Evolutionary conservation across 495 filamentous ascomycete species (phyloP).

Genomic region (Venustampulla echinocandica): DNA sequence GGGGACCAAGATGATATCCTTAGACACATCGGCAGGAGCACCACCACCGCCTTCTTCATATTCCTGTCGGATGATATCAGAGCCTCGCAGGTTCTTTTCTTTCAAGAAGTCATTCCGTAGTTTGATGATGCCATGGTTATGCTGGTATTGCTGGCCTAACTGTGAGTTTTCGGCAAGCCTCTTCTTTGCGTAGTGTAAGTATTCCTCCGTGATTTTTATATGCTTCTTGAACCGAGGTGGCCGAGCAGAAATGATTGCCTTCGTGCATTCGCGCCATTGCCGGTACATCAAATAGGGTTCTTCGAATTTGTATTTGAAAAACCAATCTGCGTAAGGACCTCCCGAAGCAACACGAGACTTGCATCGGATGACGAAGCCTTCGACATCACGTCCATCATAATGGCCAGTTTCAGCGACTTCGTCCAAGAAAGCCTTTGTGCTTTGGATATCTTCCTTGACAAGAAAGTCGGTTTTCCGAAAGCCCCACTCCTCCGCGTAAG

Average conservation of each 20-base stretch:
- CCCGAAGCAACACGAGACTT: slow-evolving; percentile 41
- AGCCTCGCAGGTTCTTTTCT: slow-evolving; percentile 71
- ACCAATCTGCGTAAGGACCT: slow-evolving; percentile 61
- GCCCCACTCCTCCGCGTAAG: slow-evolving; percentile 88
- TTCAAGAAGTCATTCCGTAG: slow-evolving; percentile 80
- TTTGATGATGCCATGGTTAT: slow-evolving; percentile 93
- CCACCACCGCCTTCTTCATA: slow-evolving; percentile 31
- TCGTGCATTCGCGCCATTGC: slow-evolving; percentile 97
- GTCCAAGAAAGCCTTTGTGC: slow-evolving; percentile 73
- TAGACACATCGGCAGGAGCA: slow-evolving; percentile 35
- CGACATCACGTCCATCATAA: slow-evolving; percentile 84
- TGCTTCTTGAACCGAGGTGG: slow-evolving; percentile 77
- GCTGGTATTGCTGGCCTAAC: slow-evolving; percentile 56
- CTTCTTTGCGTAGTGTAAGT: slow-evolving; percentile 69
- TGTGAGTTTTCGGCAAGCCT: slow-evolving; percentile 57
- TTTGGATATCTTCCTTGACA: slow-evolving; percentile 60
- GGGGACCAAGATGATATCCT: slow-evolving; percentile 69
- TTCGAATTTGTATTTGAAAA: slow-evolving; percentile 99
- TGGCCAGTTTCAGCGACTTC: slow-evolving; percentile 73
- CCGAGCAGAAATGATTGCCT: slow-evolving; percentile 71
- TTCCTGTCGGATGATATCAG: slow-evolving; percentile 70
- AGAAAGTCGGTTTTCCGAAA: slow-evolving; percentile 83
- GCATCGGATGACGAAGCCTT: slow-evolving; percentile 95
- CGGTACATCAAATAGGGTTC: slow-evolving; percentile 98
- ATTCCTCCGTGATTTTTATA: slow-evolving; percentile 80